Base-by-base conservation (phyloP, 192 early-diverging fungal species). In the Jimgerdemannia flammicorona region DNA sequence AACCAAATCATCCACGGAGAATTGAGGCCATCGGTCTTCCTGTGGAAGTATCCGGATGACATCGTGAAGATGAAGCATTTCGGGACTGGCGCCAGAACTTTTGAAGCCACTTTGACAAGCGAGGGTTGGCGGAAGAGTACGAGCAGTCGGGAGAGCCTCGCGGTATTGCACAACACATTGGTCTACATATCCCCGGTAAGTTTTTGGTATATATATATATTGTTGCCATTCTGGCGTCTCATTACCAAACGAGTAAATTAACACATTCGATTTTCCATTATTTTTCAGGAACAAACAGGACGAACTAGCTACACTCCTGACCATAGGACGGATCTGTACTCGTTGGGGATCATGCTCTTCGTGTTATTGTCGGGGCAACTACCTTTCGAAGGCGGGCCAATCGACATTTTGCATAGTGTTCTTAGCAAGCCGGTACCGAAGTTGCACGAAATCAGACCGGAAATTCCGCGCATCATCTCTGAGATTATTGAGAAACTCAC, bases 401-500 rank as follows among this genome's bases (percentile, higher is more conserved):
- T 80, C 18, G 79, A 80, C 19, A 80, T 80, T 19, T 11, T 80
- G 3, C 76, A 80, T 65, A 67, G 71, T 18, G 73, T 80, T 9
- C 49, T 80, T 8, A 77, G 75, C 69, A 66, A 69, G 29, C 76
- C 69, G n/a, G 66, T 80, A n/a, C 64, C 72, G 40, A 59, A 71
- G 4, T 63, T 80, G 20, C 75, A 80, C 63, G 75, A 80, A 20
- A 70, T 77, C 6, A 74, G 75, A 17, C 68, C 72, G 17, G 75
- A 80, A 66, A 71, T 80, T 19, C 79, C 79, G 3, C 66, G 66
- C 29, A 70, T 80, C 4, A 64, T 80, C 3, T 29, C 67, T 54
- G 20, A 44, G 3, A 80, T 80, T n/a, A 70, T 80, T 64, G 74
- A 80, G 63, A 80, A 80, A 63, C 74, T 80, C 74, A 80, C 79